These are phyloP conservation scores for Phytophthora idaei DNA, from an alignment of 352 stramenopile species.

Conservation along the genomic window DNA sequence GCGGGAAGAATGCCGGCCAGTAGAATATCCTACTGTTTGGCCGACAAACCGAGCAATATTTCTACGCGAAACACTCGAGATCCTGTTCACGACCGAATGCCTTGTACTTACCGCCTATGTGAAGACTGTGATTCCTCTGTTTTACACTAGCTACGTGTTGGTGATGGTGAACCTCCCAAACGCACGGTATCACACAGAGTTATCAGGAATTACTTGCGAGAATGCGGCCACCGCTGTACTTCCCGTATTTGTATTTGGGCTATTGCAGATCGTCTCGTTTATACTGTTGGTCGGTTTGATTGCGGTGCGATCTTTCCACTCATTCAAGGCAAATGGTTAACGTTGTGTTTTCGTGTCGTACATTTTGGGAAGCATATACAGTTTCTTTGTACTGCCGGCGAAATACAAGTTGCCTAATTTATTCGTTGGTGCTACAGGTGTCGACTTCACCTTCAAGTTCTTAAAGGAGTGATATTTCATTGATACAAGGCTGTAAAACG, in stretches of 20 bases:
- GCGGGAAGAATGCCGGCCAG: no score
- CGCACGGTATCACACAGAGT: not conserved
- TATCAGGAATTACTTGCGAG: not conserved
- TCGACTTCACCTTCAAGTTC: no score
- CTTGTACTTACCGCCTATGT: not conserved
- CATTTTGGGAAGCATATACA: not conserved
- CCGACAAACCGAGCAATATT: no score
- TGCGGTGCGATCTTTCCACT: not conserved
- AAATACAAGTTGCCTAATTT: no score
- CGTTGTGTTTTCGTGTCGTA: not conserved
- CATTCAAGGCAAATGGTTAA: constrained; percentile 1
- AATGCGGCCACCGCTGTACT: not conserved
- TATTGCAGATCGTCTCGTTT: not conserved
- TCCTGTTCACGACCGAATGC: constrained; percentile 1
- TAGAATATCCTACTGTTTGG: no score
- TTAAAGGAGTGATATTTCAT: no score
- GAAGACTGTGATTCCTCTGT: not conserved
- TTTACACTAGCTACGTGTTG: constrained; percentile 1
- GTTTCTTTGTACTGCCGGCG: no score
- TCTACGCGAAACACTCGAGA: no score
- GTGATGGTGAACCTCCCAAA: not conserved
- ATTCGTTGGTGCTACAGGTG: no score
- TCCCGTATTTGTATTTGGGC: not conserved
- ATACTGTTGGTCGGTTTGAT: not conserved
- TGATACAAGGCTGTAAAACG: no score